Base-by-base conservation (phyloP, 345 rosid species). In the Zanthoxylum bungeanum region DNA sequence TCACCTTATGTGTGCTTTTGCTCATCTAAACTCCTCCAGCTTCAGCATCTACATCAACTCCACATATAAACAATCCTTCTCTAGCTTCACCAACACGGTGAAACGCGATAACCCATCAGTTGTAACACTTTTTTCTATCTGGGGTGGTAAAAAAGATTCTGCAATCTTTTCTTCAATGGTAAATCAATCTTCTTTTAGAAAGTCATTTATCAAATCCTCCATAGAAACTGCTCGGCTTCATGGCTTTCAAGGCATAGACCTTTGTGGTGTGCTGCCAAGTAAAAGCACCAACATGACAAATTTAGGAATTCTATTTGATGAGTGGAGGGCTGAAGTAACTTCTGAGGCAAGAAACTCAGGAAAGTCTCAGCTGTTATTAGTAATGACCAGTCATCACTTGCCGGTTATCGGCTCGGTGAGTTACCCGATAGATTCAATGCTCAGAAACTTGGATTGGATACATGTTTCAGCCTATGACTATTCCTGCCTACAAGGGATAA, bases 211-310 rank as follows among this genome's bases (percentile, higher is more conserved):
- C 42, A 44, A 77, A 28, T 72, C 76, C 12, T 77, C 80, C 24
- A 6, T 72, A 9, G 42, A 62, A 61, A 53, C 66, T n/a, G 80
- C 80, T 22, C 63, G 80, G 60, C 36, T 52, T 14, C 17, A 73
- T 22, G 74, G 80, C 7, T 73, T 80, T 57, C 66, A 76, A 10
- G 87, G 82, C 39, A 60, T 80, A 0, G 77, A 80, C n/a, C 78
- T 83, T 24, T 46, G 1, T 3, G 70, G 72, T 42, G 65, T 64
- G 28, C 5, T 21, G 36, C 84, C 78, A 12, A n/a, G 42, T 5
- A 24, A 40, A 33, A 4, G 52, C 3, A 60, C 68, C 46, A 74
- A 77, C 51, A 65, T 58, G 74, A 3, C 31, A 40, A 76, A 62
- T 67, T 37, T 83, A 4, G 82, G 65, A 12, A 16, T 47, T 21